A percentile compares a stretch with the other conserved stretches of the same genome.
phyloP scores from a whole-genome alignment of 2,329 filamentous ascomycete species.

The Sporothrix pallida region DNA sequence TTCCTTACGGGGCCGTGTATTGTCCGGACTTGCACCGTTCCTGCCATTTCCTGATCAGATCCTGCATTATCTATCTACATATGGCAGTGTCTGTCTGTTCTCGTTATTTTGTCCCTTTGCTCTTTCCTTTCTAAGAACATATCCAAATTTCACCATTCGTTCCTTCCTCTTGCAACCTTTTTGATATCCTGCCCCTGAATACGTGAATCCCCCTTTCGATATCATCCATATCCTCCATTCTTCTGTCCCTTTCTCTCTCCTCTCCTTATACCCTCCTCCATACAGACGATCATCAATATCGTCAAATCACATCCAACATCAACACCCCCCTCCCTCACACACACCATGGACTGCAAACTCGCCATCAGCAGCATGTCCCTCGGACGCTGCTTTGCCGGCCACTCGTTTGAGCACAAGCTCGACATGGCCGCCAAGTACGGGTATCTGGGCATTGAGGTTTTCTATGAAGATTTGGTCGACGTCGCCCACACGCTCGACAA shows the following conservation, averaged over 20 bases:
- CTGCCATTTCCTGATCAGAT: not conserved
- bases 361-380: constrained; percentile 38
- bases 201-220: not conserved
- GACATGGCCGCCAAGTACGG: constrained; percentile 42
- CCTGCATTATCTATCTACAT: not conserved
- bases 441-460: constrained; percentile 64
- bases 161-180: not conserved
- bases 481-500: constrained; percentile 48
- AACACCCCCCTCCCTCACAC: not conserved
- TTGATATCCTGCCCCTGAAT: constrained; percentile 11
- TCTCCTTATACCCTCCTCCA: not conserved
- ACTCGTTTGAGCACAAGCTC: constrained; percentile 32
- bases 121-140: not conserved
- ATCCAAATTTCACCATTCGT: not conserved
- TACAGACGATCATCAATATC: not conserved
- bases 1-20: constrained; percentile 1
- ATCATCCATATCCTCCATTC: not conserved
- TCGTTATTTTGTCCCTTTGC: not conserved
- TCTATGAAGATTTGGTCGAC: constrained; percentile 66
- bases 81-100: not conserved
- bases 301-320: not conserved
- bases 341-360: constrained; percentile 35
- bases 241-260: not conserved
- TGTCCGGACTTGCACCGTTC: not conserved
- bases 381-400: constrained; percentile 36